Percentiles rank a stretch among this genome's conserved stretches.
Evolutionary conservation across 345 rosid species (phyloP).

Genomic region (Syzygium grande): DNA sequence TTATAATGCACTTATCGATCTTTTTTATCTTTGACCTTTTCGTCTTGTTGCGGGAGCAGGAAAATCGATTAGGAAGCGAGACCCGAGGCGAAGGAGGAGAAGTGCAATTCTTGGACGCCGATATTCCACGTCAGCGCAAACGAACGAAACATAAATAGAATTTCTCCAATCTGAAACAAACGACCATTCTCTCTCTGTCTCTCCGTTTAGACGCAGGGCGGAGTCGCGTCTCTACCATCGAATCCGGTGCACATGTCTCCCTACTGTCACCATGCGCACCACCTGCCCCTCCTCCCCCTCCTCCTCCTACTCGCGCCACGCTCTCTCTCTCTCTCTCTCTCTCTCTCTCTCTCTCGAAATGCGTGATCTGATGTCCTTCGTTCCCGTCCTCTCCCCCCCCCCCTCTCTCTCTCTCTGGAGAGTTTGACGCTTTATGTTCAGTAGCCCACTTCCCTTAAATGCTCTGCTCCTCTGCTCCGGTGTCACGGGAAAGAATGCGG

Average conservation of each 20-base stretch:
- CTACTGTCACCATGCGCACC: not conserved
- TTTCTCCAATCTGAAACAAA: not conserved
- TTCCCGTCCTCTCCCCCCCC: not conserved
- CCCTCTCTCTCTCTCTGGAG: too few relatives aligned
- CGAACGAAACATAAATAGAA: not conserved
- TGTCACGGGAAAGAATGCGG: too few relatives aligned
- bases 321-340: not conserved
- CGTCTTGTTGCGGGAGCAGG: not conserved
- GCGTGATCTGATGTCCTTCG: not conserved
- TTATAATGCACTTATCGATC: too few relatives aligned
- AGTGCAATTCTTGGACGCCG: not conserved
- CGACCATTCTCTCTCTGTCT: not conserved
- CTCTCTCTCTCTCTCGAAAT: not conserved
- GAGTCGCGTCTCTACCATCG: not conserved
- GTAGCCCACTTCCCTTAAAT: too few relatives aligned
- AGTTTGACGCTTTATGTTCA: too few relatives aligned
- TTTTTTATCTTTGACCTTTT: too few relatives aligned
- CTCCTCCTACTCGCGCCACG: not conserved
- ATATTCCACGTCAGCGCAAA: not conserved
- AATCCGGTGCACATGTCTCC: not conserved
- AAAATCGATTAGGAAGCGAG: not conserved
- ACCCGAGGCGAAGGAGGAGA: not conserved
- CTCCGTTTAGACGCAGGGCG: not conserved
- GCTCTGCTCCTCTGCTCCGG: too few relatives aligned
- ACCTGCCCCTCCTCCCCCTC: not conserved